Conservation (phyloP, 2,329 filamentous ascomycete genomes). For the Sporothrix schenckii region DNA sequence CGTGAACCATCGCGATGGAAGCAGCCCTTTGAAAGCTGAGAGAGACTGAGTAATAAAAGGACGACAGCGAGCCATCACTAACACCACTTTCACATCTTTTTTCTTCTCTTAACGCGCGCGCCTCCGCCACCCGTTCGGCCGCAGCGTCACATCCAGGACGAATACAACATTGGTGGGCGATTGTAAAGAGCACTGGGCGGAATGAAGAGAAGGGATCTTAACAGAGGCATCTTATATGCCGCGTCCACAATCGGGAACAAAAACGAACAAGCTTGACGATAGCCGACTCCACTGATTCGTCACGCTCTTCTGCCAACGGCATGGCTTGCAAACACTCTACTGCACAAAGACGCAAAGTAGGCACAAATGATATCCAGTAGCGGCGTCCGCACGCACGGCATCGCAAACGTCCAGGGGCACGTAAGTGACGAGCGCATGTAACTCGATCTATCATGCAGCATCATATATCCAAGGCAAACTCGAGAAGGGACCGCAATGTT, state of each 20-base stretch:
- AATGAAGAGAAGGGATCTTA: not conserved
- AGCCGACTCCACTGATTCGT: not conserved
- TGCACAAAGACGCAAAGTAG: not conserved
- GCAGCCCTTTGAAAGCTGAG: not conserved
- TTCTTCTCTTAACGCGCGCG: conserved; percentile 19
- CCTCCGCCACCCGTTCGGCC: conserved; percentile 29
- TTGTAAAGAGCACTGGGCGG: not conserved
- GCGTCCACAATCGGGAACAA: not conserved
- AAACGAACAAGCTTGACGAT: not conserved
- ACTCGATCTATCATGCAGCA: not conserved
- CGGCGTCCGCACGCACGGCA: not conserved
- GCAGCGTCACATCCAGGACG: conserved; percentile 18
- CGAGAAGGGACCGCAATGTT: not conserved
- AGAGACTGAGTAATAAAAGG: not conserved
- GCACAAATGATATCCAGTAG: not conserved
- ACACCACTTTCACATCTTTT: not conserved
- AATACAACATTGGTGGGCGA: not conserved
- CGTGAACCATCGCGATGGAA: not conserved
- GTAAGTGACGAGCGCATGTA: not conserved
- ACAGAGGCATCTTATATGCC: conserved; percentile 14
- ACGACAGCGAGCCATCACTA: not conserved
- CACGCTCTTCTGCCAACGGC: not conserved
- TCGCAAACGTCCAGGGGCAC: conserved; percentile 2
- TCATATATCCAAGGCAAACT: not conserved
- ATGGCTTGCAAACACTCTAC: not conserved